Evolutionary conservation across 116 monocot species (phyloP).

Genomic region (Dioscorea cayenensis): DNA sequence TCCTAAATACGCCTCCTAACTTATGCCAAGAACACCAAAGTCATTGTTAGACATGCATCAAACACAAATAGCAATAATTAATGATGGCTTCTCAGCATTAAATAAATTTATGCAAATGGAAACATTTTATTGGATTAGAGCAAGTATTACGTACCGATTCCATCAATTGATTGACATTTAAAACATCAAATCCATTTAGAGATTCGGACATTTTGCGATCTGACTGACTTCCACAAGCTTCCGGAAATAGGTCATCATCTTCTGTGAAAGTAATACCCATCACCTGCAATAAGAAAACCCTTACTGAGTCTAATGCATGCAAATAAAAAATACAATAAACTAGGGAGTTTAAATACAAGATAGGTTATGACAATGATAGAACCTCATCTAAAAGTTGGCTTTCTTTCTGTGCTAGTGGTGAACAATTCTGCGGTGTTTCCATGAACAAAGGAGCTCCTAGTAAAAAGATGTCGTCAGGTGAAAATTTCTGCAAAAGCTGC

Average conservation of each 20-base stretch:
- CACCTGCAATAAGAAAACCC: constrained; percentile 34
- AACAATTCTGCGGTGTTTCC: constrained; percentile 55
- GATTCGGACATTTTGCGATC: constrained; percentile 55
- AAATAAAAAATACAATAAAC: background rate
- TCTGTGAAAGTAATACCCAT: constrained; percentile 34
- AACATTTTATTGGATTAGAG: background rate
- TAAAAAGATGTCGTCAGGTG: constrained; percentile 69
- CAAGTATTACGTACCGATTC: constrained; percentile 63
- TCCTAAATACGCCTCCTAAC: too few relatives aligned
- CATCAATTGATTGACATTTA: constrained; percentile 76
- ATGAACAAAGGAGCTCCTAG: constrained; percentile 63
- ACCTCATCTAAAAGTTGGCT: constrained; percentile 57
- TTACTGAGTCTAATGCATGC: background rate
- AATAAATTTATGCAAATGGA: background rate
- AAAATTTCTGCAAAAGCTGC: constrained; percentile 66
- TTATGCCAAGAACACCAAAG: too few relatives aligned
- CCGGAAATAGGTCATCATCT: constrained; percentile 51
- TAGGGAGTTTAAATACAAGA: background rate
- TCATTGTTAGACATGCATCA: too few relatives aligned
- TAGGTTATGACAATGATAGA: background rate
- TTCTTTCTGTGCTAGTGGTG: constrained; percentile 43
- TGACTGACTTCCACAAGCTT: constrained; percentile 39
- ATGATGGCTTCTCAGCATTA: background rate
- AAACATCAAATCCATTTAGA: constrained; percentile 44
- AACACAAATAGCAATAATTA: too few relatives aligned